Base-by-base conservation (phyloP, 2,329 filamentous ascomycete species). In the Cordyceps pruinosa region DNA sequence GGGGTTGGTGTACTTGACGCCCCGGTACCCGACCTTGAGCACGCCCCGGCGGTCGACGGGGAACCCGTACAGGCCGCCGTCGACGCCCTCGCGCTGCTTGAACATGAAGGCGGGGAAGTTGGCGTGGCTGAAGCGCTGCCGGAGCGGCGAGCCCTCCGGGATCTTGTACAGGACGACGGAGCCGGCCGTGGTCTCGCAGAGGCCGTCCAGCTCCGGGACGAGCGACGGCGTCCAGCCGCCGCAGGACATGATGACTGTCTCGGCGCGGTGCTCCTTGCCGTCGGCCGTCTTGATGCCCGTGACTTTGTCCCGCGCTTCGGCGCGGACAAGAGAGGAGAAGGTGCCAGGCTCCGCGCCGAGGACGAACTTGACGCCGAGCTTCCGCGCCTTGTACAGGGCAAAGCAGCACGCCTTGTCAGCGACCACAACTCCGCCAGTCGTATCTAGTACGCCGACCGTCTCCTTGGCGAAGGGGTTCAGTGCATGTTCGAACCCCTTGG, bases 11-110 rank as follows among this genome's bases (percentile, higher is more conserved):
- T 72, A 79, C 63, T 82, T 82, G 0, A 71, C 77, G 1, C 75
- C 77, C 1, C 79, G 71, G 58, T 75, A 83, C 2, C 75, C 79
- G 58, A 78, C 71, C 61, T 80, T 79, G 51, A 80, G 61, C n/a
- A 71, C 62, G 0, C 77, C 73, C 3, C 73, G 60, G 9, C 73
- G 66, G 23, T 74, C 72, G 0, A 71, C 63, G 0, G 79, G 72
- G 46, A 82, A 79, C 17, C 78, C 77, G 60, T 80, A 78, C 0
- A 80, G 66, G 1, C 75, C 76, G 0, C 73, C 75, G 8, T 69
- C 63, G 5, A 59, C 63, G 8, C 62, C 63, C 15, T 62, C 53
- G 21, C 66, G 63, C 17, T 71, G 68, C 7, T 71, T 71, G 66
- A 70, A 76, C 39, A 49, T 59, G 49, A 44, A 44, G 2, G 74